Evolutionary conservation across 2,329 filamentous ascomycete species (phyloP), one percentile per base, ranked within the genome.

Genomic region (Colletotrichum paranaense): DNA sequence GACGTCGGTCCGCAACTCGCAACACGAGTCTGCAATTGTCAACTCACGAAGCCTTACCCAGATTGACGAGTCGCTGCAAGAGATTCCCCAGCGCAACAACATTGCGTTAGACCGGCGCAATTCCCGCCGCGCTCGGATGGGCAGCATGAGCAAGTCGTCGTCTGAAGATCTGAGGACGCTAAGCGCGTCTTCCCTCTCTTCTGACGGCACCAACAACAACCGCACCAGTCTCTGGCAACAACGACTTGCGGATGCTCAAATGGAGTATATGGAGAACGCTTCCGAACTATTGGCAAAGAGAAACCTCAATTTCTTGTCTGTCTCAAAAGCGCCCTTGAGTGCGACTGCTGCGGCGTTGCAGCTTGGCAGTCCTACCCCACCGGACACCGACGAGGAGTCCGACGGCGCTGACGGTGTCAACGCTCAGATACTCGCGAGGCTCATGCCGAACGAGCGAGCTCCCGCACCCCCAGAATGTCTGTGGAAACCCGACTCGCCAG

Each of bases 321-420:
- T 42, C 72, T 74, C 72, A 67, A 82, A 82, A 60, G 60, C 38
- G 55, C 67, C 42, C 24, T 62, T 70, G 49, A 73, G 70, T 59
- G 70, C 64, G 49, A 73, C 67, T 59, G 70, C 70, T 68, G 56
- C 72, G 28, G 59, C 67, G 69, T 80, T 81, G 11, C 82, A 84
- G 67, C 77, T 89, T 3, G 86, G 83, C 49, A 90, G 87, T 75
- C 87, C 88, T 38, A 90, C 88, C 59, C 88, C 88, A 62, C 86
- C 88, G 8, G 88, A 90, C 66, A 89, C 86, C 19, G 84, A 88
- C 68, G 72, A 56, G 16, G 82, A 85, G 64, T 85, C 85, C n/a
- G 85, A 85, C 58, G 76, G 76, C 74, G 81, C 81, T 42, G 46
- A 63, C 5, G 81, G 81, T 38, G 46, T 52, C 5, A 22, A 84